Evolutionary conservation across 352 stramenopile species (phyloP).

Genomic region (Peronospora belbahrii): DNA sequence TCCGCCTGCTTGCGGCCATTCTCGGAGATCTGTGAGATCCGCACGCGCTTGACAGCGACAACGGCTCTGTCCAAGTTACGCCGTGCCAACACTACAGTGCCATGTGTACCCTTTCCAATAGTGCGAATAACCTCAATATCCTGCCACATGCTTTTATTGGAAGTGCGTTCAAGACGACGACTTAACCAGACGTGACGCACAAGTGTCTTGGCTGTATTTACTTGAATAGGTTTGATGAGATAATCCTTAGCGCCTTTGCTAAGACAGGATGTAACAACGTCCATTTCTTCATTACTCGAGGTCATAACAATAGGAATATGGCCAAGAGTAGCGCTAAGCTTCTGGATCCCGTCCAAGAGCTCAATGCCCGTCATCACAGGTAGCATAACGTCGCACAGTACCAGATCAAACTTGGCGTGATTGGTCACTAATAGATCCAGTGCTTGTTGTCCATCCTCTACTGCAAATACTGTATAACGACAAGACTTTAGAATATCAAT

Average conservation of each 20-base stretch:
- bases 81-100: slow-evolving; percentile 71
- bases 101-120: slow-evolving; percentile 84
- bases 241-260: slow-evolving; percentile 88
- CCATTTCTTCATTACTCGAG: slow-evolving; percentile 86
- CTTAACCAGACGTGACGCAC: slow-evolving; percentile 85
- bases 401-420: slow-evolving; percentile 77
- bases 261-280: slow-evolving; percentile 83
- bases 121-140: slow-evolving; percentile 81
- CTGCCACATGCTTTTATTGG: slow-evolving; percentile 73
- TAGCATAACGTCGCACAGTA: slow-evolving; percentile 87
- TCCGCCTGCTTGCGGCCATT: slow-evolving; percentile 82
- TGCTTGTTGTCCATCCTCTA: slow-evolving; percentile 75
- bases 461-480: slow-evolving; percentile 75
- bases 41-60: slow-evolving; percentile 80
- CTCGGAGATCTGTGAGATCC: slow-evolving; percentile 69
- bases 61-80: slow-evolving; percentile 73
- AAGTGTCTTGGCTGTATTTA: slow-evolving; percentile 86
- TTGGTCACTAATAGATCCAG: slow-evolving; percentile 61
- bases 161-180: slow-evolving; percentile 50
- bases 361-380: slow-evolving; percentile 85
- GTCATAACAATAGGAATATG: slow-evolving; percentile 89
- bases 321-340: slow-evolving; percentile 48
- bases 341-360: slow-evolving; percentile 77
- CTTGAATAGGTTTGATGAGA: slow-evolving; percentile 86
- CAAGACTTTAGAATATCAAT: slow-evolving; percentile 86